Percentiles rank a stretch among this genome's conserved stretches.
These are phyloP conservation scores for Rhodotorula sp. DNA, from an alignment of 1,284 basidiomycete genomes.

Conservation along the genomic window DNA sequence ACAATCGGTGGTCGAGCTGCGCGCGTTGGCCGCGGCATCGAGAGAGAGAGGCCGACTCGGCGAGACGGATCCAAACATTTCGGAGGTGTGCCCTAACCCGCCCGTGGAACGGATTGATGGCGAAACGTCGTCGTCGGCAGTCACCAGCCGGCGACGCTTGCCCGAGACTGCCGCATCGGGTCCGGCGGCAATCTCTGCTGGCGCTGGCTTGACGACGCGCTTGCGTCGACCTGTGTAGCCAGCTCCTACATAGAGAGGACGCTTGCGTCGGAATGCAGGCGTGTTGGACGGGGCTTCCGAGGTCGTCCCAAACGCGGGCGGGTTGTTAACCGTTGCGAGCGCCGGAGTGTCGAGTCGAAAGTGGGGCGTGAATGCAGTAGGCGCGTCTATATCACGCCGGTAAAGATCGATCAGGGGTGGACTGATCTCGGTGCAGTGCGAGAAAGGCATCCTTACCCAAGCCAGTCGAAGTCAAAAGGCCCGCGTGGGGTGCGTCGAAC, in stretches of 20 bases:
- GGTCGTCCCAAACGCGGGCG: background rate
- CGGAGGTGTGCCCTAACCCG: constrained; percentile 14
- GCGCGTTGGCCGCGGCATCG: constrained; percentile 33
- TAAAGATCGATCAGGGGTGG: too few relatives aligned
- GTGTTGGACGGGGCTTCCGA: background rate
- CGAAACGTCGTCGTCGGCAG: constrained; percentile 12
- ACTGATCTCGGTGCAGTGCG: too few relatives aligned
- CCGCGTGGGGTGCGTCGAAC: too few relatives aligned
- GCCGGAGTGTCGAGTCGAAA: constrained; percentile 8
- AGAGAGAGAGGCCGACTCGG: constrained; percentile 2
- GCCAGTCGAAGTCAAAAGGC: too few relatives aligned
- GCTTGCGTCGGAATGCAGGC: constrained; percentile 9
- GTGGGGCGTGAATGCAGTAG: constrained; percentile 39
- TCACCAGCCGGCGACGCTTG: constrained; percentile 23
- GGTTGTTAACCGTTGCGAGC: background rate
- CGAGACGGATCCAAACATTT: background rate
- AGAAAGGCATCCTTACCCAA: too few relatives aligned
- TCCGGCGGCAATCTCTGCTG: constrained; percentile 1
- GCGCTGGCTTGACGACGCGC: constrained; percentile 6
- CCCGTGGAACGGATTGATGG: background rate
- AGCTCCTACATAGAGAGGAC: constrained; percentile 38
- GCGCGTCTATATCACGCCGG: constrained; percentile 3
- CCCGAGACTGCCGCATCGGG: constrained; percentile 10
- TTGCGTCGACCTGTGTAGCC: constrained; percentile 35
- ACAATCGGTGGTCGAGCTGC: constrained; percentile 28